Evolutionary conservation across 2,329 filamentous ascomycete genomes (phyloP), one percentile per base, ranked within the genome.

Genomic region (Nothophaeocryptopus gaeumannii): DNA sequence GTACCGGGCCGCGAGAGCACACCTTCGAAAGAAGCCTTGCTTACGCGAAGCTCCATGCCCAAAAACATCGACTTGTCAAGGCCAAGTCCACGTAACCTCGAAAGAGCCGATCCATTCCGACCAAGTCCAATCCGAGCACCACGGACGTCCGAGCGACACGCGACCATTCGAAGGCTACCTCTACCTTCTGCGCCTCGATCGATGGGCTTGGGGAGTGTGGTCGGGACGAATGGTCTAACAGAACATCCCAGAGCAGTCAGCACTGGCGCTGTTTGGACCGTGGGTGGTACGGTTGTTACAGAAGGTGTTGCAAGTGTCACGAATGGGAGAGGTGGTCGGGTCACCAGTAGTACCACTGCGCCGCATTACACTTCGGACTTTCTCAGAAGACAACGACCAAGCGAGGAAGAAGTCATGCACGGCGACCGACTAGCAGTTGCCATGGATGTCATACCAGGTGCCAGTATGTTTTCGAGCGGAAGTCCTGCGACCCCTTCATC

Each of bases 401-500:
- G 53, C 31, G 60, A 66, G 9, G 60, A 63, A 20, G 60, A 63
- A 26, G 41, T 42, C 8, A 82, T 80, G 45, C 87, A 95, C 63
- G 82, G 87, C 61, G 79, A 80, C 35, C 82, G 89, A 26, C 72
- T 99, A 47, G 90, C 91, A 8, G 74, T 85, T 12, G 93, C 93
- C 2, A 76, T 97, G 44, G 80, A 88, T n/a, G 78, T 97, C 53
- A 84, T 95, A 64, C 83, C 82, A 39, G 75, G 80, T 29, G 76
- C 79, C 20, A 81, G 82, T 54, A 74, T 95, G 11, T 74, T 96
- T 29, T 77, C 45, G 5, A 50, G 53, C 20, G 78, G 35, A 83
- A 56, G 58, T 9, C 53, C 58, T 12, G 31, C 47, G 2, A 49
- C 55, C 16, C 42, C 54, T 8, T 41, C 47, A 10, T 45, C 43